Evolutionary conservation across 169 alveolate genomes (phyloP), one percentile per base, ranked within the genome.

Genomic region (Cryptosporidium muris): DNA sequence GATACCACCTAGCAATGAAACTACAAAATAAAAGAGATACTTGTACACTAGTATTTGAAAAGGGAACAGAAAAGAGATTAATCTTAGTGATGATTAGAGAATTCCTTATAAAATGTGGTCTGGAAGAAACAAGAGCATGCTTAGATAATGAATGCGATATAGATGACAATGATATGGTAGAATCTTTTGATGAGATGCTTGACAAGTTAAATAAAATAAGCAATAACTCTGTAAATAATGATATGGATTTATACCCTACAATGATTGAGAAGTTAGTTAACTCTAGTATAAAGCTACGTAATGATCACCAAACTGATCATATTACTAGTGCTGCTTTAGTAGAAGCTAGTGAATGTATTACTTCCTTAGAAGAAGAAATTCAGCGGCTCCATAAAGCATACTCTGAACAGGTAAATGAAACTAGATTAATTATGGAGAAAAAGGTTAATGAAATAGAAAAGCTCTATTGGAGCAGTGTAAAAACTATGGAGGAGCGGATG

Each of bases 291-390:
- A 5, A 43, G n/a, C 60, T 8, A 34, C 45, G 40, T 4, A 64
- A 53, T n/a, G 60, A 74, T 36, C 11, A 45, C 63, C 74, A 74
- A 60, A 74, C 60, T 34, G 85, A 74, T 25, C 63, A 74, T 47
- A 43, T 74, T 1, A 74, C 85, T n/a, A 74, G 48, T 54, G 25
- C 62, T 2, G 85, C 67, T 43, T 14, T 74, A 4, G 49, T 74
- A 6, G 85, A 74, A 54, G 85, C 85, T 5, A 74, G 85, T 58
- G 43, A 45, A 16, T 74, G 85, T 54, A 74, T 74, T 0, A 68
- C 54, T 9, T 74, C 85, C n/a, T 56, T 74, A 48, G 74, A 74
- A 14, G 49, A 74, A 9, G 85, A 74, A 38, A 74, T 74, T 43
- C 40, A 74, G 9, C 45, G 52, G 2, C 25, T 74, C 14, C 85